Evolutionary conservation across 768 basidiomycete species (phyloP), one percentile per base, ranked within the genome.

Genomic region (Dioszegia hungarica): DNA sequence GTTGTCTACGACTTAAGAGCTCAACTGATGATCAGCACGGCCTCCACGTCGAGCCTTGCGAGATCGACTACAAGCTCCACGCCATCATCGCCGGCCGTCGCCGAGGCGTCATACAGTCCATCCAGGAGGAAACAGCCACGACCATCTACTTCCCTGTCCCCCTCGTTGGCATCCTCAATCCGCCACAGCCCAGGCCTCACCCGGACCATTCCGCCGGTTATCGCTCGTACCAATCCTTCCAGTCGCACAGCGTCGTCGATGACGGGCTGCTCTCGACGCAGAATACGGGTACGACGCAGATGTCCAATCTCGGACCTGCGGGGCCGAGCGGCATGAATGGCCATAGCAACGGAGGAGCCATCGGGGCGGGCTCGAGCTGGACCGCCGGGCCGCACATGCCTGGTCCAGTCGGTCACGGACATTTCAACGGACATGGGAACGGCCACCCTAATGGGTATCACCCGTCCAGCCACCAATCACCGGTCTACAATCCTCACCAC

Each of bases 71-170:
- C 77, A 93, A 94, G 72, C 78, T 98, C 1, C 93, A 95, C 75
- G 83, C 86, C 37, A 90, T 95, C 73, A 82, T 95, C 60, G 89
- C 90, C 19, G 90, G 89, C 36, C 85, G 90, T 57, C 94, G 94
- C 77, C 87, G 93, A 44, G 80, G 81, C 57, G 82, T 86, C 29
- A 79, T 99, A 33, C 94, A 98, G 75, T 81, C 86, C 8, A 94
- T 99, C 47, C 90, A 94, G 73, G 91, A 97, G 77, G 92, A 97
- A 76, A 97, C 94, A 0, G 93, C 87, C 0, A 97, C 94, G 51
- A 98, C 97, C 70, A 90, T 98, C 60, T 98, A 97, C 76, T 84
- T 88, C 62, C 93, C 94, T 25, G 89, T 90, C 0, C 87, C 90
- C 34, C 78, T 97, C 38, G 89, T 90, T 67, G 90, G 88, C 37